phyloP scores from a whole-genome alignment of 192 early-diverging fungal species.

The Gonapodya sp. region DNA sequence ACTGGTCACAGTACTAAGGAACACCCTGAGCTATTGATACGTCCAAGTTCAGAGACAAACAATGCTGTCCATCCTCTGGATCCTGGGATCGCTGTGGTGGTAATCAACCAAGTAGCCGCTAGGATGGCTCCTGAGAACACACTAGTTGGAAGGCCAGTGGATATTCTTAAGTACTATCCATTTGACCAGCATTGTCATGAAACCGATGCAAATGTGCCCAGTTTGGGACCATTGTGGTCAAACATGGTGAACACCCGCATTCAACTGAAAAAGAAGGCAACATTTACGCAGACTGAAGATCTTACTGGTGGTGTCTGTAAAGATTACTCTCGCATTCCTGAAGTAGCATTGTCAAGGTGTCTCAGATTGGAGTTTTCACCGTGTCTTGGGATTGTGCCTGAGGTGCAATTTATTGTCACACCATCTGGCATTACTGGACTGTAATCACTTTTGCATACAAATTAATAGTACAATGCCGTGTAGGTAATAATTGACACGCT shows the following conservation, averaged over 20 bases:
- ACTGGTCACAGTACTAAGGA: not conserved
- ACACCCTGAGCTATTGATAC: not conserved
- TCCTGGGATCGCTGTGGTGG: not conserved
- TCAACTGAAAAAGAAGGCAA: not conserved
- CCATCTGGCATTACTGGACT: not conserved
- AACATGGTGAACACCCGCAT: constrained; percentile 4
- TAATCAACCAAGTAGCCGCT: not conserved
- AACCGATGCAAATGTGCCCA: not conserved
- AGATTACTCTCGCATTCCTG: not conserved
- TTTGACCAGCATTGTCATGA: not conserved
- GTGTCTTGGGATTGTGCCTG: not conserved
- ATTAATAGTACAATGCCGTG: too few species aligned
- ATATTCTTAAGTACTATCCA: not conserved
- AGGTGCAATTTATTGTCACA: not conserved
- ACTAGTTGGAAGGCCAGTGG: not conserved
- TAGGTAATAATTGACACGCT: too few species aligned
- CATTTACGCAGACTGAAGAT: not conserved
- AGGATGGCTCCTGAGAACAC: not conserved
- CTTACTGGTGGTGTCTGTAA: not conserved
- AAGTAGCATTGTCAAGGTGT: not conserved
- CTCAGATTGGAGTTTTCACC: not conserved
- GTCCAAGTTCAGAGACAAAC: not conserved
- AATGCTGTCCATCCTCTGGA: not conserved
- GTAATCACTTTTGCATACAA: too few species aligned
- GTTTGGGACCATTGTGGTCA: not conserved